Evolutionary conservation across 768 basidiomycete species (phyloP).

Genomic region (Hypholoma fasciculare): DNA sequence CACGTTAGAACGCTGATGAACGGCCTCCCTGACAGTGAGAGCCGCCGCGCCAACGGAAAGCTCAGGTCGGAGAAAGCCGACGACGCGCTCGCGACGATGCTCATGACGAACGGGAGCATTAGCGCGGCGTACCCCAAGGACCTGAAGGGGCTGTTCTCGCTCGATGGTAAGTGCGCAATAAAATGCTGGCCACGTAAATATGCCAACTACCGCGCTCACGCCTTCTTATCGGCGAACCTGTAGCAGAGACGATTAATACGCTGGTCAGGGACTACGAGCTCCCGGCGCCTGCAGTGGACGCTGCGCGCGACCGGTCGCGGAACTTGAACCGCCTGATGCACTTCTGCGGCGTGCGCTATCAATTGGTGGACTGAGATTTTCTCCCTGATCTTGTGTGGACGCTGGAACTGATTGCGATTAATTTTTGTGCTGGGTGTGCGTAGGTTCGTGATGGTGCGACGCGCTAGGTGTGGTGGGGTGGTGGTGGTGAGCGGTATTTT

Average conservation of each 20-base stretch:
- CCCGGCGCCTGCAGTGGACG: conserved; percentile 27
- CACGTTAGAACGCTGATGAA: neutral
- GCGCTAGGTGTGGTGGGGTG: no score
- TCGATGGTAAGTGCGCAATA: conserved; percentile 42
- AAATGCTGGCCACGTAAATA: neutral
- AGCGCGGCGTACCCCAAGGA: conserved; percentile 52
- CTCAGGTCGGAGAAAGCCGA: conserved; percentile 42
- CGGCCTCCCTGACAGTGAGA: conserved; percentile 42
- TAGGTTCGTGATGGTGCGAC: no score
- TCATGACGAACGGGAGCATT: conserved; percentile 45
- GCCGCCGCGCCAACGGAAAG: conserved; percentile 51
- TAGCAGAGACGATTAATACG: conserved; percentile 32
- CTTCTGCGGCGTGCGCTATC: conserved; percentile 57
- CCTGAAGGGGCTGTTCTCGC: conserved; percentile 47
- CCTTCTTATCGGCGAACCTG: neutral
- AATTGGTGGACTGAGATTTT: conserved; percentile 42
- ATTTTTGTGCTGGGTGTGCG: no score
- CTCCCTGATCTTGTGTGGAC: neutral
- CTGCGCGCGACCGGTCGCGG: conserved; percentile 30
- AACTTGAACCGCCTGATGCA: conserved; percentile 60
- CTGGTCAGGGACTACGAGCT: conserved; percentile 41
- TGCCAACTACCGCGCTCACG: neutral
- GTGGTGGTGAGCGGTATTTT: no score
- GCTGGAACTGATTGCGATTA: no score
- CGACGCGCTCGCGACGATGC: conserved; percentile 45